Base-by-base conservation (phyloP, 805 yeast species). In the Candida dendrica region DNA sequence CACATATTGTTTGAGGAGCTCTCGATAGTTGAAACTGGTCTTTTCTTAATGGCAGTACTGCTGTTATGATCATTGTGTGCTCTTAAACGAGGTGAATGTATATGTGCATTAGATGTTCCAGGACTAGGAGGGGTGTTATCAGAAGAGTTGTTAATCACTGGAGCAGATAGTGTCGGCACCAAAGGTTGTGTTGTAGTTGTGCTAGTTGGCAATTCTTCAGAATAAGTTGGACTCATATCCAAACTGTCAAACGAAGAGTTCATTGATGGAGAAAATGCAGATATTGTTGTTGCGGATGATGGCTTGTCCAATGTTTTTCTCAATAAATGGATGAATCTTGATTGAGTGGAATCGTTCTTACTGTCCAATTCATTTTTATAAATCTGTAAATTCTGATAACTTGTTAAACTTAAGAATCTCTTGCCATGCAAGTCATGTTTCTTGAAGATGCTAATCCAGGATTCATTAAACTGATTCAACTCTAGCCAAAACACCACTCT, bases 401-500 rank as follows among this genome's bases (percentile, higher is more conserved):
- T 85, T 38, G 79, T 72, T 49, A 89, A 64, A 39, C 75, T 79
- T 19, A 88, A 59, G 51, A 89, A 88, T 22, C 72, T 65, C 37
- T 76, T 72, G 0, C 89, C 88, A 9, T 70, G 64, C 3, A 89
- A 66, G 39, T 76, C 75, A 46, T 77, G 69, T 35, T 69, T 68
- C 34, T 64, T 64, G 59, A 89, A 84, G 15, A 79, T 72, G 4
- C 68, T 74, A n/a, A 74, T 66, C 96, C 96, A 89, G 13, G 81
- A 66, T 3, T 71, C 74, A 49, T 83, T 82, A 61, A 89, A 89
- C 17, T 74, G 70, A 56, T 88, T 72, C n/a, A 60, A 51, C 7
- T 73, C 79, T 20, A 89, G 67, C 95, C 95, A 89, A 38, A 64
- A 57, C 0, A 70, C 45, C 1, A 88, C 90, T 40, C 84, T 69